Percentiles rank a stretch among this genome's conserved stretches.
phyloP scores from a whole-genome alignment of 768 basidiomycete species.

The Candolleomyces efflorescens region DNA sequence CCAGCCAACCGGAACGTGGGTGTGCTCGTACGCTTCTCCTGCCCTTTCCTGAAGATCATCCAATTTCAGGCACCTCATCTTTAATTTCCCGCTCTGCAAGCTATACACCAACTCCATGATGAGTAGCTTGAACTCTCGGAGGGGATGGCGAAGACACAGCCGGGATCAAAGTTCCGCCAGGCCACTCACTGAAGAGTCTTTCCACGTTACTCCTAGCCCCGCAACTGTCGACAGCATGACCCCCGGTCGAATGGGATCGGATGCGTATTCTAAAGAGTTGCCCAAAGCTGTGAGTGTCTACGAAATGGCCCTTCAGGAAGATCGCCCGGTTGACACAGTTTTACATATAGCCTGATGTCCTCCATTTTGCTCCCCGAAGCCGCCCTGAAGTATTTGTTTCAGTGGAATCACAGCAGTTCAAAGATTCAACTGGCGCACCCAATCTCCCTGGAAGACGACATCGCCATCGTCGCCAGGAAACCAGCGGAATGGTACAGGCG shows the following conservation, averaged over 20 bases:
- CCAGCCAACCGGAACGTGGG: constrained; percentile 14
- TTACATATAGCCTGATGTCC: background rate
- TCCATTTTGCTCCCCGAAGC: constrained; percentile 1
- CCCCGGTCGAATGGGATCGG: background rate
- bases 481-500: background rate
- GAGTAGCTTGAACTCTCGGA: constrained; percentile 33
- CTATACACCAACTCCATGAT: constrained; percentile 39
- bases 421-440: constrained; percentile 1
- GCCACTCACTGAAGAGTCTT: background rate
- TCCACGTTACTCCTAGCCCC: background rate
- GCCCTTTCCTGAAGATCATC: background rate
- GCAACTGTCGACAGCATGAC: background rate
- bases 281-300: background rate
- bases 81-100: constrained; percentile 37
- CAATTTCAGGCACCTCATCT: constrained; percentile 28
- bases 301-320: background rate
- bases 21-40: too few relatives aligned
- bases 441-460: background rate
- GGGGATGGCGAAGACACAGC: constrained; percentile 24
- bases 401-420: constrained; percentile 17
- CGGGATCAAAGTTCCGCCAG: background rate
- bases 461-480: constrained; percentile 1
- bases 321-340: background rate
- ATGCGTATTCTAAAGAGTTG: background rate
- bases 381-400: constrained; percentile 17